A percentile compares a stretch with the other conserved stretches of the same genome.
phyloP scores from a whole-genome alignment of 2,329 filamentous ascomycete genomes.

The Aureobasidium sp. region DNA sequence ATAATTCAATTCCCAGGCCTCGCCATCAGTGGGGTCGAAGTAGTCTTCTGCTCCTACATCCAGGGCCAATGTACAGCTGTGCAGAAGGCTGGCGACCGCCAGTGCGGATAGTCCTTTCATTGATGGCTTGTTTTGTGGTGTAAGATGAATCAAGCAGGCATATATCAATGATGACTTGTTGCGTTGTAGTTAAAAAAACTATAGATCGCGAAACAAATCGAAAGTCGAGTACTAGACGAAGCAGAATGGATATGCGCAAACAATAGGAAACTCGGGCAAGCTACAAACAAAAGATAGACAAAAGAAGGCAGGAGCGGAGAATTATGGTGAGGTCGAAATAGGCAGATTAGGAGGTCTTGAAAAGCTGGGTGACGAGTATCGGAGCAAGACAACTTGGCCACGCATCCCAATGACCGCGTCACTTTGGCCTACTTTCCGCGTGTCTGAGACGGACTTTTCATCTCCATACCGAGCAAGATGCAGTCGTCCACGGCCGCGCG shows the following conservation, averaged over 20 bases:
- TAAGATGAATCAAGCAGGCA: neutral
- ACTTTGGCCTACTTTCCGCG: neutral
- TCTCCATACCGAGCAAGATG: neutral
- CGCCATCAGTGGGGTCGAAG: constrained; percentile 15
- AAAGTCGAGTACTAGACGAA: neutral
- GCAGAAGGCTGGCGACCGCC: neutral
- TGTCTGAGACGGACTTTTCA: constrained; percentile 1
- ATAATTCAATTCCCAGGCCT: constrained; percentile 17
- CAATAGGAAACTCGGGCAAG: neutral
- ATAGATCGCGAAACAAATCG: neutral
- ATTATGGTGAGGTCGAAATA: neutral
- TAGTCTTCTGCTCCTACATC: constrained; percentile 8
- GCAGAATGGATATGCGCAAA: neutral
- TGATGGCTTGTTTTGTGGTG: neutral
- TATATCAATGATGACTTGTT: constrained; percentile 11
- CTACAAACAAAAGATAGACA: neutral
- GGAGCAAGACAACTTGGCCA: constrained; percentile 13
- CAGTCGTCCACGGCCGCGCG: constrained; percentile 7
- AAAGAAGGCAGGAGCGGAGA: constrained; percentile 6
- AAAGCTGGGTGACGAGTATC: neutral
- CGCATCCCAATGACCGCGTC: constrained; percentile 12
- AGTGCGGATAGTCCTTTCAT: constrained; percentile 4
- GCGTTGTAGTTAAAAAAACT: neutral
- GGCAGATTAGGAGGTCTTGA: neutral
- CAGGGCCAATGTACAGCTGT: neutral